A percentile compares a stretch with the other conserved stretches of the same genome.
Conservation (phyloP, 2,329 filamentous ascomycete species). For the Penicillium corylophilum region DNA sequence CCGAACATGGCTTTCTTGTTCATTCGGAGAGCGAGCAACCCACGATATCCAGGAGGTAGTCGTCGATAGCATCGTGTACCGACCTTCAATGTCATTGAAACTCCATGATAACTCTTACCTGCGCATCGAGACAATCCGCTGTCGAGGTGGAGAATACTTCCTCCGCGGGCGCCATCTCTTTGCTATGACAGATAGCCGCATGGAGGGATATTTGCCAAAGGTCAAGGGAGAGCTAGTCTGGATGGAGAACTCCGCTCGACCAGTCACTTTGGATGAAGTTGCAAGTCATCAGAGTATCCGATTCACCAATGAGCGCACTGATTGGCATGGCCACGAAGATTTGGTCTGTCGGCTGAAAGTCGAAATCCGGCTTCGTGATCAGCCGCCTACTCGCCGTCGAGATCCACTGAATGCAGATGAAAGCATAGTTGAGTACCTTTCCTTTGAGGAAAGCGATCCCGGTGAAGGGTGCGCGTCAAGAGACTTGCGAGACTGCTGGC, state of each 20-base stretch:
- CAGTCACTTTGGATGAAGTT: slow-evolving; percentile 45
- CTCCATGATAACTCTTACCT: slow-evolving; percentile 43
- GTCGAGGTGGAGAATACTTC: slow-evolving; percentile 24
- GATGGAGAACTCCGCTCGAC: slow-evolving; percentile 40
- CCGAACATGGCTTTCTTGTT: neutral
- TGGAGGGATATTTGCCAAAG: slow-evolving; percentile 29
- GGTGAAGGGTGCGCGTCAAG: slow-evolving; percentile 10
- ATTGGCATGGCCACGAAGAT: slow-evolving; percentile 27
- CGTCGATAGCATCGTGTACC: slow-evolving; percentile 24
- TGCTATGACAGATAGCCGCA: slow-evolving; percentile 32
- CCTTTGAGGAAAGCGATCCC: slow-evolving; percentile 30
- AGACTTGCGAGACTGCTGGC: slow-evolving; percentile 33
- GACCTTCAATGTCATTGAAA: slow-evolving; percentile 35
- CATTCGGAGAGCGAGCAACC: neutral
- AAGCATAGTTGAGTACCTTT: slow-evolving; percentile 22
- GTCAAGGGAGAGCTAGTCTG: slow-evolving; percentile 49
- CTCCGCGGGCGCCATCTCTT: slow-evolving; percentile 42
- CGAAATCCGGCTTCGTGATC: neutral
- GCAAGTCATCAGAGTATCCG: slow-evolving; percentile 45
- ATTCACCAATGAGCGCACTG: slow-evolving; percentile 53
- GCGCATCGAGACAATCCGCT: slow-evolving; percentile 39
- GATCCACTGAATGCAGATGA: neutral
- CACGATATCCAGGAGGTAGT: slow-evolving; percentile 16
- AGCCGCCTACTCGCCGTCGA: neutral
- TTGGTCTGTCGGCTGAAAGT: slow-evolving; percentile 38